Conservation (phyloP, 2,329 filamentous ascomycete species). For the Tolypocladium inflatum region DNA sequence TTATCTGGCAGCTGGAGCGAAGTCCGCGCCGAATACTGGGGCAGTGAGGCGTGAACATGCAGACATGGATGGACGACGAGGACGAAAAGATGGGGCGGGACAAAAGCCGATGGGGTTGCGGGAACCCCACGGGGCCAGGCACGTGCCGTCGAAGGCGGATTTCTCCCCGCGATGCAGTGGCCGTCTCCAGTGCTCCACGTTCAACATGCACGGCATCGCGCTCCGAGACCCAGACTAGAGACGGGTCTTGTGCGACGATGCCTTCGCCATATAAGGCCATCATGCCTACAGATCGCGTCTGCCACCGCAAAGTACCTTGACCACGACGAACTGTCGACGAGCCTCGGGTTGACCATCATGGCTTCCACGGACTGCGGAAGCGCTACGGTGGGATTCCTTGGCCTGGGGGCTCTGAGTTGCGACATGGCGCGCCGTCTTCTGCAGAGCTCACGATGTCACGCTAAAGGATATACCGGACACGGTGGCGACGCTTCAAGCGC, state of each 20-base stretch:
- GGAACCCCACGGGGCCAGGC: not conserved
- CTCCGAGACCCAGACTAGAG: not conserved
- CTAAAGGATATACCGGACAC: conserved; percentile 2
- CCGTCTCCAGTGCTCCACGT: not conserved
- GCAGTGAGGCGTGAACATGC: not conserved
- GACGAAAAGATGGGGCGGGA: conserved; percentile 1
- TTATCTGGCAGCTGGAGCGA: conserved; percentile 1
- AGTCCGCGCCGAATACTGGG: conserved; percentile 21
- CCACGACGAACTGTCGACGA: not conserved
- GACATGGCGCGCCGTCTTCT: conserved; percentile 5
- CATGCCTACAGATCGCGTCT: not conserved
- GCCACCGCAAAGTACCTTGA: not conserved
- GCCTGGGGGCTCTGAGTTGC: conserved; percentile 3
- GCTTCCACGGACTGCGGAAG: not conserved
- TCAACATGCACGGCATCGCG: not conserved
- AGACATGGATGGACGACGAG: not conserved
- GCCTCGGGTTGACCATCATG: not conserved
- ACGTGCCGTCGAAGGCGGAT: not conserved
- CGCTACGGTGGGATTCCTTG: conserved; percentile 4
- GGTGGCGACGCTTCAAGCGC: not conserved
- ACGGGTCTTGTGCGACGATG: not conserved
- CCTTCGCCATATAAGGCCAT: not conserved
- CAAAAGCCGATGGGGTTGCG: conserved; percentile 1
- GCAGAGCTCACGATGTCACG: not conserved
- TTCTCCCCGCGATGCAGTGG: not conserved